Evolutionary conservation across 495 filamentous ascomycete genomes (phyloP).

Genomic region (Diplogelasinospora grovesii): DNA sequence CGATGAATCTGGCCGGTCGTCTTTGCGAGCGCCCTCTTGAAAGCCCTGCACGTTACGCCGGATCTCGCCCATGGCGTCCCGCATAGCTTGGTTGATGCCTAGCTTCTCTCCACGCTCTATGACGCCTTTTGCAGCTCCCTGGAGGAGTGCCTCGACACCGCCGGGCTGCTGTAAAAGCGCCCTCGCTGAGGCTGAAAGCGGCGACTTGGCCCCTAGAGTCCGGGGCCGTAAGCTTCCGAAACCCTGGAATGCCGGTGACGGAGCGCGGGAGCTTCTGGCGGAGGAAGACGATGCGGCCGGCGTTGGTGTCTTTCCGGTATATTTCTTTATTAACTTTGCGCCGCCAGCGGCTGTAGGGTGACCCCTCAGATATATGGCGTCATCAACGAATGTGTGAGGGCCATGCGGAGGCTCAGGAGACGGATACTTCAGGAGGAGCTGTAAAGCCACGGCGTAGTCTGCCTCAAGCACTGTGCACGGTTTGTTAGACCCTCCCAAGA

Average conservation of each 20-base stretch:
- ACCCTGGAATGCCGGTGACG: constrained; percentile 25
- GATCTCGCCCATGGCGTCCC: constrained; percentile 83
- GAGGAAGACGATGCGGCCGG: constrained; percentile 48
- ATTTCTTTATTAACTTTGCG: constrained; percentile 69
- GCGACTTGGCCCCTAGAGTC: constrained; percentile 36
- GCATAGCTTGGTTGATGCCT: constrained; percentile 83
- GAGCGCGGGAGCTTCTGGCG: constrained; percentile 26
- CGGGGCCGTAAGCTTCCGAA: constrained; percentile 27
- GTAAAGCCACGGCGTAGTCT: constrained; percentile 79
- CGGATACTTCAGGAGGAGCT: constrained; percentile 76
- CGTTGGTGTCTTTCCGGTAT: constrained; percentile 64
- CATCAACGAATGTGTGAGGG: constrained; percentile 73
- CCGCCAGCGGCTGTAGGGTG: constrained; percentile 71
- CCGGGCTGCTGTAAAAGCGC: constrained; percentile 52
- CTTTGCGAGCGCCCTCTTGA: constrained; percentile 34
- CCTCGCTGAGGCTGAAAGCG: constrained; percentile 49
- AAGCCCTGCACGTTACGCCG: constrained; percentile 39
- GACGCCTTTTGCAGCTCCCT: constrained; percentile 79
- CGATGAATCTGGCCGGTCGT: constrained; percentile 20
- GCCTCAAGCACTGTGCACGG: constrained; percentile 64
- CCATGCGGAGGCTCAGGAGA: constrained; percentile 53
- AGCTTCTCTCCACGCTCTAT: constrained; percentile 77
- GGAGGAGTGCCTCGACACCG: constrained; percentile 69
- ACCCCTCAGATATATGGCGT: constrained; percentile 77
- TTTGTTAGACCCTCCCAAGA: too few relatives aligned